Conservation (phyloP, 2,329 filamentous ascomycete species). For the Bimuria novae-zelandiae region DNA sequence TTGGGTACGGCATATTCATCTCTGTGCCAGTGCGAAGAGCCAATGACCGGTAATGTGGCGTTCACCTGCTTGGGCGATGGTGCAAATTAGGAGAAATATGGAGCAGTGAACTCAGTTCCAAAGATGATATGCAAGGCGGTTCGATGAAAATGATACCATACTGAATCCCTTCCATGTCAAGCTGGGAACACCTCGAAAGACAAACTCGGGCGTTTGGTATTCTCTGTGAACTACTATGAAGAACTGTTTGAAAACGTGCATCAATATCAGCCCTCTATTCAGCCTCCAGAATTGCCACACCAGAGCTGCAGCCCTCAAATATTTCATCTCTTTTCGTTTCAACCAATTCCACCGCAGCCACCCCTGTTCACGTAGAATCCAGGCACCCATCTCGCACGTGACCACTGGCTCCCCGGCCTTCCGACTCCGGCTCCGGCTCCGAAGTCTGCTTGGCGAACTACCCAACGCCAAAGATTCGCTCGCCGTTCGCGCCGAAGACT, state of each 20-base stretch:
- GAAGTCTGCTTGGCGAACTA: slow-evolving; percentile 11
- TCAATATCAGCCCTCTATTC: no score
- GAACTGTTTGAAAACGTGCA: no score
- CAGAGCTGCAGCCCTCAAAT: no score
- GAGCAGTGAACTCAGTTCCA: no score
- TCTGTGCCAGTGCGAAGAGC: background rate
- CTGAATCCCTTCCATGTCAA: no score
- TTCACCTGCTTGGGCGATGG: background rate
- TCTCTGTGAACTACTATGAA: no score
- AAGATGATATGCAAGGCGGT: background rate
- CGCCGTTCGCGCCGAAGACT: slow-evolving; percentile 12
- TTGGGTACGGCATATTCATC: background rate
- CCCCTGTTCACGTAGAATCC: background rate
- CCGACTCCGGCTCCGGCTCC: slow-evolving; percentile 2
- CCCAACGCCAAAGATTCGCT: background rate
- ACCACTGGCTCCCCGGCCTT: background rate
- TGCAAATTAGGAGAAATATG: background rate
- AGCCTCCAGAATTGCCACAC: no score
- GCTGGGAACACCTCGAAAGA: no score
- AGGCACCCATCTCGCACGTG: background rate
- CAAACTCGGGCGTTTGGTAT: no score
- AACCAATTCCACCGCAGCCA: no score
- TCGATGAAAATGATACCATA: slow-evolving; percentile 6
- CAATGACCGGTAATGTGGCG: background rate
- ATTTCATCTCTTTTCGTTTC: no score